Percentiles rank a stretch among this genome's conserved stretches.
These are phyloP conservation scores for Mucor plumbeus DNA, from an alignment of 371 early-diverging fungal species.

Conservation along the genomic window DNA sequence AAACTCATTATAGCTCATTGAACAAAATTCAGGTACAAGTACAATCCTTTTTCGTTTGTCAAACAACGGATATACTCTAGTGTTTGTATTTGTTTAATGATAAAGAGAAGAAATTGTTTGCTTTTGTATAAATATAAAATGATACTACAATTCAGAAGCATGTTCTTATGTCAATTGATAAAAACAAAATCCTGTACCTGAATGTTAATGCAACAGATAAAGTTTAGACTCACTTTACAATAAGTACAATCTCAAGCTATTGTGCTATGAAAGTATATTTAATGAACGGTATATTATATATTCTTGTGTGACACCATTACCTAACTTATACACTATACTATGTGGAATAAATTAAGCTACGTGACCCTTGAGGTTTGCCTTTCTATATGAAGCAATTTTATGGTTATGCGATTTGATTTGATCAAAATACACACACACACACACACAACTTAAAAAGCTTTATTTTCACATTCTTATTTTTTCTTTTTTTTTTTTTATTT, in stretches of 20 bases:
- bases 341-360: neutral
- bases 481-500: neutral
- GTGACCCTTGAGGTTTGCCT: neutral
- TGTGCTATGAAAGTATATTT: neutral
- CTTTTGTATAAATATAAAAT: no score
- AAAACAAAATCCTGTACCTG: neutral
- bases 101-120: no score
- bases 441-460: neutral
- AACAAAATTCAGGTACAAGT: no score
- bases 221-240: neutral
- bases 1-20: no score
- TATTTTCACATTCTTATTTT: slow-evolving; percentile 2
- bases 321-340: neutral
- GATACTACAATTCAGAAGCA: no score
- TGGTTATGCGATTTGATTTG: slow-evolving; percentile 12
- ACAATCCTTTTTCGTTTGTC: no score
- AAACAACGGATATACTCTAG: no score
- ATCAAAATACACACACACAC: neutral
- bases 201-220: neutral
- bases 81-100: no score
- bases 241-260: neutral
- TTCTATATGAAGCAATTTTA: slow-evolving; percentile 8
- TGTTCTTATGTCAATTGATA: neutral
- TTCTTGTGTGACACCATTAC: neutral
- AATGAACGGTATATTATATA: no score